phyloP scores from a whole-genome alignment of 768 basidiomycete species.

The Termitomyces eurrhizus region DNA sequence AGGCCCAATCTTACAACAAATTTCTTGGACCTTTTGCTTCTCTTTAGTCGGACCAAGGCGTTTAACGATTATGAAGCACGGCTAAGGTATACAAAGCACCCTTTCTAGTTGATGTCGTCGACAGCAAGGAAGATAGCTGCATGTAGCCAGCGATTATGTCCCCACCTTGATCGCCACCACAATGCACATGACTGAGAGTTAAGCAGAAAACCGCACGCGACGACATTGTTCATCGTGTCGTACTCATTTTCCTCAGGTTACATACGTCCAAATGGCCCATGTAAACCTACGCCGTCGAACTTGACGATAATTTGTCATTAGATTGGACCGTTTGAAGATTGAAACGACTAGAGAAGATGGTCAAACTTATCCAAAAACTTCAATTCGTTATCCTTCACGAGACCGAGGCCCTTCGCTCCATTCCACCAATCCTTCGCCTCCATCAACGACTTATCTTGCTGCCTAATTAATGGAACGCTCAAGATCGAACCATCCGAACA shows the following conservation, averaged over 20 bases:
- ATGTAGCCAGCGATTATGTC: not conserved
- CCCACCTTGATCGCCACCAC: not conserved
- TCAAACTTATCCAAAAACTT: constrained; percentile 14
- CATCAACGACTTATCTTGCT: constrained; percentile 54
- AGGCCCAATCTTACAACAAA: no score
- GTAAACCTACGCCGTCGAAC: not conserved
- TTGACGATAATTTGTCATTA: not conserved
- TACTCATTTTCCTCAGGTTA: not conserved
- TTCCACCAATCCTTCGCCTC: constrained; percentile 77
- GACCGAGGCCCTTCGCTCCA: constrained; percentile 39
- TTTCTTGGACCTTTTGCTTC: no score
- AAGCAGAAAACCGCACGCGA: not conserved
- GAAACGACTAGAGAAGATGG: constrained; percentile 5
- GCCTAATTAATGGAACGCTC: constrained; percentile 53
- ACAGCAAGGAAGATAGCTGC: no score
- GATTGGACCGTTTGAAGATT: not conserved
- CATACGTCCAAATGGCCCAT: not conserved
- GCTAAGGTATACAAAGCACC: no score
- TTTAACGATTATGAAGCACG: no score
- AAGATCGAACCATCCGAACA: constrained; percentile 54
- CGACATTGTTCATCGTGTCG: not conserved
- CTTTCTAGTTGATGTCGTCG: no score
- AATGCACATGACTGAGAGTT: not conserved
- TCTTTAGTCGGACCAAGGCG: no score
- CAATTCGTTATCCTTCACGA: constrained; percentile 18